Conservation (phyloP, 495 filamentous ascomycete species). For the Tuber umbilicatum region DNA sequence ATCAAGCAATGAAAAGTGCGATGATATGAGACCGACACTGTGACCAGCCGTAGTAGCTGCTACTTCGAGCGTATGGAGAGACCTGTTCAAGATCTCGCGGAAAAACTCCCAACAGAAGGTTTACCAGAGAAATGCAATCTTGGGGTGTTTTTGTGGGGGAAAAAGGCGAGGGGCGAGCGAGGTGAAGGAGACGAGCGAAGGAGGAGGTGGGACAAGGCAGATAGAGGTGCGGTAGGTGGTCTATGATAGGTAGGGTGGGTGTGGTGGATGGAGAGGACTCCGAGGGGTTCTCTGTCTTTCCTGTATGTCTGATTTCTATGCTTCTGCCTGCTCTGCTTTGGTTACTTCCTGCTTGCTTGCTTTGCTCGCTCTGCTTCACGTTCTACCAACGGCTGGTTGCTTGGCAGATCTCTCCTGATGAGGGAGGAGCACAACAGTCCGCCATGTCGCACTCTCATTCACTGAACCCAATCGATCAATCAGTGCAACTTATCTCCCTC, state of each 20-base stretch:
- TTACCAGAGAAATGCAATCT: background rate
- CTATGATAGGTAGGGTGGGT: slow-evolving; percentile 1
- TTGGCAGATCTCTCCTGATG: slow-evolving; percentile 29
- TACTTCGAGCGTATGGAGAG: background rate
- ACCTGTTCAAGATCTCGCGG: background rate
- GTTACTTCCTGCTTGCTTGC: background rate
- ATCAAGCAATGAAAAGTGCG: background rate
- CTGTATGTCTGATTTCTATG: slow-evolving; percentile 5
- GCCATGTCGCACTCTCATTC: background rate
- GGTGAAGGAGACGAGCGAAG: background rate
- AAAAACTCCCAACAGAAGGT: background rate
- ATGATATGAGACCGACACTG: background rate
- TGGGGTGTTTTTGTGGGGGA: background rate
- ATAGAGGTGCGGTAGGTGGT: background rate
- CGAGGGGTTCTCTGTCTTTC: background rate
- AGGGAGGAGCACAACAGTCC: slow-evolving; percentile 25
- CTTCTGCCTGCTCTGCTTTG: slow-evolving; percentile 4
- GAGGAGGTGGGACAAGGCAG: slow-evolving; percentile 2
- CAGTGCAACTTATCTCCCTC: background rate
- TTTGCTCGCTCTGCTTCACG: background rate
- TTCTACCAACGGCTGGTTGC: background rate
- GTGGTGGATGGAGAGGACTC: background rate
- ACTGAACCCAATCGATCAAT: background rate
- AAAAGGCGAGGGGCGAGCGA: background rate
- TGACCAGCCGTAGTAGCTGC: background rate